phyloP scores from a whole-genome alignment of 352 stramenopile genomes.

The Phytophthora nicotianae region DNA sequence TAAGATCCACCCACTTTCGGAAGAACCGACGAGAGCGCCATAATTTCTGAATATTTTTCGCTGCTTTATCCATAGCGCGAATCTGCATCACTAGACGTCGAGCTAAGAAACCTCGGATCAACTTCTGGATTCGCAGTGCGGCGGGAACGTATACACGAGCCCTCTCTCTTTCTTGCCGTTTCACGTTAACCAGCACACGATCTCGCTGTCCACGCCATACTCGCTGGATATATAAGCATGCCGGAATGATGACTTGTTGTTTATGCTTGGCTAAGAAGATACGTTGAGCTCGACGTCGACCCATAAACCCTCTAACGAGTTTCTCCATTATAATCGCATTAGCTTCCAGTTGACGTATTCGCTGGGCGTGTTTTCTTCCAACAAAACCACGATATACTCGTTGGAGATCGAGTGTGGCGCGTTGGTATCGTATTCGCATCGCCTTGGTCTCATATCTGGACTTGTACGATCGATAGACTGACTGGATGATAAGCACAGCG shows the following conservation, averaged over 20 bases:
- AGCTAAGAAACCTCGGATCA: constrained; percentile 64
- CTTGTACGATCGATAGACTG: constrained; percentile 61
- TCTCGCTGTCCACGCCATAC: constrained; percentile 57
- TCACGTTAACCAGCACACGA: constrained; percentile 35
- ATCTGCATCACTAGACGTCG: constrained; percentile 40
- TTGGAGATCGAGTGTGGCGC: constrained; percentile 44
- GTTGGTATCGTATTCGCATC: constrained; percentile 32
- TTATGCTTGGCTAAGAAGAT: constrained; percentile 53
- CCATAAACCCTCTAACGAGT: constrained; percentile 64
- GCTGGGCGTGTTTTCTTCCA: constrained; percentile 45
- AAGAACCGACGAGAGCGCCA: constrained; percentile 57
- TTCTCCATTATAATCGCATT: constrained; percentile 58
- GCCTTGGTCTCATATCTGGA: constrained; percentile 47
- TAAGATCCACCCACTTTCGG: constrained; percentile 55
- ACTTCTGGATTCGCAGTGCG: constrained; percentile 51
- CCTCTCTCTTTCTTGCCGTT: constrained; percentile 33
- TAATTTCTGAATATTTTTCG: constrained; percentile 51
- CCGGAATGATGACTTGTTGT: constrained; percentile 48
- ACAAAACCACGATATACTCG: constrained; percentile 62
- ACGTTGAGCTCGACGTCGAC: constrained; percentile 43
- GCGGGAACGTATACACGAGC: constrained; percentile 54
- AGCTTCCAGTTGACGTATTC: constrained; percentile 47
- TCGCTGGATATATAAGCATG: constrained; percentile 51
- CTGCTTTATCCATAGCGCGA: constrained; percentile 35
- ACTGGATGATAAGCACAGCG: constrained; percentile 67